phyloP scores from a whole-genome alignment of 306 rosid species.

The Medicago ruthenica region DNA sequence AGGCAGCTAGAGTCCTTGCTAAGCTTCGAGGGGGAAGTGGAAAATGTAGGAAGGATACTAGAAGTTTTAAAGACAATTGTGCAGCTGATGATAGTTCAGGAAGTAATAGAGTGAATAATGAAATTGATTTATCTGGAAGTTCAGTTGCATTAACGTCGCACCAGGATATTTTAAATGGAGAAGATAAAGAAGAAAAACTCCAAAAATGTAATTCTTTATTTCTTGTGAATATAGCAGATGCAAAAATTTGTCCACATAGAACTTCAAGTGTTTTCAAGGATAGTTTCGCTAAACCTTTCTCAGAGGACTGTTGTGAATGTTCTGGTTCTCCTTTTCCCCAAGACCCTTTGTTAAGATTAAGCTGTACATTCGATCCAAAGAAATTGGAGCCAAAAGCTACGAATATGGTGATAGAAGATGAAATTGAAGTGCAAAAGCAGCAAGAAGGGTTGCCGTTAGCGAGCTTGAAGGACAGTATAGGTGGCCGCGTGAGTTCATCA shows the following conservation, averaged over 20 bases:
- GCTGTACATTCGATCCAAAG: constrained; percentile 30
- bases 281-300: constrained; percentile 44
- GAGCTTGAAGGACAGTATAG: constrained; percentile 44
- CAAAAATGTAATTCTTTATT: constrained; percentile 26
- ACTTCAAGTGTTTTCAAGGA: constrained; percentile 35
- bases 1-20: constrained; percentile 68
- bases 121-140: constrained; percentile 40
- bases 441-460: constrained; percentile 45
- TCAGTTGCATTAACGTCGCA: constrained; percentile 37
- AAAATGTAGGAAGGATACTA: constrained; percentile 48
- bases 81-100: constrained; percentile 39
- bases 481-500: constrained; percentile 52
- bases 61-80: constrained; percentile 40
- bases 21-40: constrained; percentile 54
- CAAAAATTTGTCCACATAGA: constrained; percentile 34
- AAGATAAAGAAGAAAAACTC: constrained; percentile 38
- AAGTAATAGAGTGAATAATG: constrained; percentile 40
- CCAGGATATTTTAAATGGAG: constrained; percentile 39
- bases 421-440: constrained; percentile 50
- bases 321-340: constrained; percentile 40
- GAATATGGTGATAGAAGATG: constrained; percentile 49
- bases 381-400: constrained; percentile 49
- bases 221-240: constrained; percentile 32
- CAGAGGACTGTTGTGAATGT: constrained; percentile 48
- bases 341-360: constrained; percentile 39